Conservation (phyloP, 1,284 basidiomycete species). For the Meripilus lineatus region DNA sequence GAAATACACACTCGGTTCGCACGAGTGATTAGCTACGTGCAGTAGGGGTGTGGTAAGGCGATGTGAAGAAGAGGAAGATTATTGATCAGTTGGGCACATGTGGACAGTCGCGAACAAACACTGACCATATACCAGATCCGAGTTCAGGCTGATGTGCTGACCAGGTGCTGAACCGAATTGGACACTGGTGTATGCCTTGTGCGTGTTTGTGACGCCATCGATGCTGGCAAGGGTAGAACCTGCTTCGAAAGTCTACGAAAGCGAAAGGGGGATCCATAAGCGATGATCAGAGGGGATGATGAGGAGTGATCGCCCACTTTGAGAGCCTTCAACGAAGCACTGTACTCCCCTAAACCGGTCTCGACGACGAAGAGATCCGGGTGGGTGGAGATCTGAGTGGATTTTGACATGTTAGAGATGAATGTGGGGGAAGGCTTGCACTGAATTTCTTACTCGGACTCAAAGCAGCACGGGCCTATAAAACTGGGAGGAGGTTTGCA, state of each 20-base stretch:
- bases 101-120: constrained; percentile 5
- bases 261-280: too few relatives aligned
- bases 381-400: not conserved
- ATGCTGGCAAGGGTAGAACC: constrained; percentile 31
- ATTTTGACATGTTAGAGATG: constrained; percentile 3
- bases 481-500: too few relatives aligned
- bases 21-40: constrained; percentile 56
- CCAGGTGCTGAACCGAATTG: constrained; percentile 36
- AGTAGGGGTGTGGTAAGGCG: not conserved
- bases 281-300: too few relatives aligned
- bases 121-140: constrained; percentile 56
- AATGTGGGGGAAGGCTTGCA: too few relatives aligned
- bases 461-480: too few relatives aligned
- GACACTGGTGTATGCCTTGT: constrained; percentile 36
- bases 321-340: constrained; percentile 1
- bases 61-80: not conserved
- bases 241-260: constrained; percentile 24
- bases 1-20: constrained; percentile 55
- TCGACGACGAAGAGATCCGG: constrained; percentile 4
- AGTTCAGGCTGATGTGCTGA: constrained; percentile 59
- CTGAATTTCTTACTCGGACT: too few relatives aligned
- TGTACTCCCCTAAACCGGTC: constrained; percentile 4
- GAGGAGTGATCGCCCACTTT: not conserved
- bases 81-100: not conserved
- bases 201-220: constrained; percentile 22